Conservation (phyloP, 164 flowering plant genomes). For the Aristolochia fimbriata region DNA sequence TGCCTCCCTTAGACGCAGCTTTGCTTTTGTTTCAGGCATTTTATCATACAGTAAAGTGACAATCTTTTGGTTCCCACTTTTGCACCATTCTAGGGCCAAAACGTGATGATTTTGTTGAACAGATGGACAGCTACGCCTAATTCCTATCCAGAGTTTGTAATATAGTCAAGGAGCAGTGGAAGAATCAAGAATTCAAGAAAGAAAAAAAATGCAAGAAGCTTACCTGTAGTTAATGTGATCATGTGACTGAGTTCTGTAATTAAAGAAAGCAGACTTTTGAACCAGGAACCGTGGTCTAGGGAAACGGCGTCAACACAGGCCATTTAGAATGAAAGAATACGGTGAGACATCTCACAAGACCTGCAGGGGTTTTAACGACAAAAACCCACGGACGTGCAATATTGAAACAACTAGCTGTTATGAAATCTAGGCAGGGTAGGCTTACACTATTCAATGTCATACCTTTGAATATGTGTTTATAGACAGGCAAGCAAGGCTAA, state of each 20-base stretch:
- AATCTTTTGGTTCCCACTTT: too few relatives aligned
- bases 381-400: not conserved
- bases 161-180: not conserved
- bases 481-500: not conserved
- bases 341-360: constrained; percentile 1
- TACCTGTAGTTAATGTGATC: not conserved
- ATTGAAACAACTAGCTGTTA: not conserved
- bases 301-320: not conserved
- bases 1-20: too few relatives aligned
- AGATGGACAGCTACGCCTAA: too few relatives aligned
- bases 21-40: too few relatives aligned
- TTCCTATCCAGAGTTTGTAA: not conserved
- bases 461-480: not conserved
- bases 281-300: not conserved
- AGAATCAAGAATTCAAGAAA: not conserved
- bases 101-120: too few relatives aligned
- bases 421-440: not conserved
- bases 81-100: too few relatives aligned
- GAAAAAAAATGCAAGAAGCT: not conserved
- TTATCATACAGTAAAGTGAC: too few relatives aligned
- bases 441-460: not conserved
- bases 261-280: not conserved
- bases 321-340: not conserved
- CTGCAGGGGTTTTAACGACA: constrained; percentile 5
- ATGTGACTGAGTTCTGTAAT: not conserved